A percentile compares a stretch with the other conserved stretches of the same genome.
Evolutionary conservation across 1,284 basidiomycete species (phyloP).

Genomic region (Grifola frondosa): DNA sequence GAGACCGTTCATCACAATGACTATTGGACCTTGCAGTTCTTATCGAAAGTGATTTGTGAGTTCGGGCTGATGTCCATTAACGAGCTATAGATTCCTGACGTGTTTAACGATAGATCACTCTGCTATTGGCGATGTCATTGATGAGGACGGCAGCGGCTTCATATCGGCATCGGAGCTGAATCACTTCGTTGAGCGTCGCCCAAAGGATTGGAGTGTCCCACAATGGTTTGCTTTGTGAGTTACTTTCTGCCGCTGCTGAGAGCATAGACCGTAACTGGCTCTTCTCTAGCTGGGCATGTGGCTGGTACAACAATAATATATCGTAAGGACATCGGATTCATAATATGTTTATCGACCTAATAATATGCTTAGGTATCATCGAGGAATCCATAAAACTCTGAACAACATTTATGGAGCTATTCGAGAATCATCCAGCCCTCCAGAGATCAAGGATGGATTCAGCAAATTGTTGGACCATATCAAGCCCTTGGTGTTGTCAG

Average conservation of each 20-base stretch:
- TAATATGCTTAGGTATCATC: conserved; percentile 7
- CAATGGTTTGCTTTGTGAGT: conserved; percentile 20
- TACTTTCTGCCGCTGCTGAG: too few relatives aligned
- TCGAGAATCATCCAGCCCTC: too few relatives aligned
- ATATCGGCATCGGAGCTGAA: conserved; percentile 16
- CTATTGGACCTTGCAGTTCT: conserved; percentile 13
- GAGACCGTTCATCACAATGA: conserved; percentile 4
- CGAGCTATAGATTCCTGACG: too few relatives aligned
- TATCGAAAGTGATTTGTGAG: conserved; percentile 14
- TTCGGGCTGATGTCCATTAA: not conserved
- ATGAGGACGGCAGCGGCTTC: conserved; percentile 17
- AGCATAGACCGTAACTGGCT: too few relatives aligned
- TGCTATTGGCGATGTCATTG: conserved; percentile 14
- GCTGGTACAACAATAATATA: conserved; percentile 18
- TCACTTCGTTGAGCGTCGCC: conserved; percentile 6
- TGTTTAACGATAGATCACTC: conserved; percentile 11
- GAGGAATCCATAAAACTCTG: conserved; percentile 3
- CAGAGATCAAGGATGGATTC: too few relatives aligned
- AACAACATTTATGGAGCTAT: conserved; percentile 3
- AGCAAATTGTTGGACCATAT: too few relatives aligned
- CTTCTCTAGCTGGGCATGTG: conserved; percentile 11
- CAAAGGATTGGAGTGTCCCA: conserved; percentile 8
- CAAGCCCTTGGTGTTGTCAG: conserved; percentile 11
- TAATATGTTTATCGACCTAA: not conserved
- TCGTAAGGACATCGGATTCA: not conserved